phyloP scores from a whole-genome alignment of 2,329 filamentous ascomycete species.

The Albifimbria verrucaria region DNA sequence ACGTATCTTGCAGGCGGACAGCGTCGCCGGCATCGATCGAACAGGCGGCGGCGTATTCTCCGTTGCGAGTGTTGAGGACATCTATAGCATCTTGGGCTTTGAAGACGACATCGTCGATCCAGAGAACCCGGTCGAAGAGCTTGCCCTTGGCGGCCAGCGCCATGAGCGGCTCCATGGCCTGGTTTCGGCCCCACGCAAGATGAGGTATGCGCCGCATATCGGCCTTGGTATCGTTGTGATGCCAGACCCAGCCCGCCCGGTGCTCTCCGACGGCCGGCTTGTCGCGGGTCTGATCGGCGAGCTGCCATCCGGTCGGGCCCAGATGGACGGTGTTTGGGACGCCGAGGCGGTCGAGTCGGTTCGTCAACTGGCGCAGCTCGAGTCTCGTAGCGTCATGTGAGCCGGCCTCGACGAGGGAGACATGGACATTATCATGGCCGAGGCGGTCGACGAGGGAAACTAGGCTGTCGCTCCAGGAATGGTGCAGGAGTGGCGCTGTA shows the following conservation, averaged over 20 bases:
- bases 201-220: not conserved
- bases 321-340: not conserved
- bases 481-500: slow-evolving; percentile 41
- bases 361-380: slow-evolving; percentile 19
- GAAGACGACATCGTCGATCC: slow-evolving; percentile 1
- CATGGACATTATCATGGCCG: slow-evolving; percentile 41
- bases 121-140: not conserved
- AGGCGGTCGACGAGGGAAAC: not conserved
- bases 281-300: not conserved
- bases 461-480: not conserved
- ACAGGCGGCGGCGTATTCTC: not conserved
- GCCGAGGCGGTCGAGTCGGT: not conserved
- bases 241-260: not conserved
- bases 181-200: not conserved
- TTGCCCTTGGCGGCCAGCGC: not conserved
- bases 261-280: not conserved
- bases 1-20: not conserved
- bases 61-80: not conserved
- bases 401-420: slow-evolving; percentile 65
- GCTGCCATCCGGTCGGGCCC: slow-evolving; percentile 32
- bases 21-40: not conserved
- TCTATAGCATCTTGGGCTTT: not conserved
- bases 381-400: slow-evolving; percentile 63
- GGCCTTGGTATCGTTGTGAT: not conserved
- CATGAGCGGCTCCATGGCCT: not conserved